Base-by-base conservation (phyloP, 176 grass and related monocot genomes). In the Oryza glumipatula region DNA sequence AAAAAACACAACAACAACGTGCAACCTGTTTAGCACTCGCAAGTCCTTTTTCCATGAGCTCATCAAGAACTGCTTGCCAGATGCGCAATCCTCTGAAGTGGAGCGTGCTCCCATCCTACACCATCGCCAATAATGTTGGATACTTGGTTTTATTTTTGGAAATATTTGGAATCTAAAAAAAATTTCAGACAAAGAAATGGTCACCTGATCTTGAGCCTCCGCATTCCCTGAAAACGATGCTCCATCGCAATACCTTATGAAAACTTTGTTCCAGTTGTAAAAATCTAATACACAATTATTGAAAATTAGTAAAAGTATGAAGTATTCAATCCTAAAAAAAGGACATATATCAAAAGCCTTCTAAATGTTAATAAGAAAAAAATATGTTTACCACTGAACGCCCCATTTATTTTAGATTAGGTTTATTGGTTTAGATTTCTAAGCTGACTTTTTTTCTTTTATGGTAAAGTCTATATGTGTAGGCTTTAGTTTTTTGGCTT, bases 221-320 rank as follows among this genome's bases (percentile, higher is more conserved):
- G 82, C 72, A 33, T 97, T 67, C 72, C 95, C 92, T 80, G 88
- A 67, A 86, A 91, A 95, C 32, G 91, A 98, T 21, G 76, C 91
- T 16, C 95, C 92, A 4, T 98, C 92, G 7, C 95, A 98, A 43
- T 93, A 98, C 61, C 91, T 84, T 71, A 98, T 17, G 14, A 73
- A 83, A 45, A 82, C 92, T 80, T 85, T 98, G 75, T 98, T 98
- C 95, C 95, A 98, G 68, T 91, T 73, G 71, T 92, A 95, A 76
- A 95, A 95, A 92, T 92, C 90, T 95, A 39, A 79, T 56, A 7
- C 38, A 4, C 1, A 11, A 7, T 12, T 5, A 45, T 15, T 13
- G 4, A 49, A 77, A 77, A 11, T 83, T 51, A 78, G 80, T 78
- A n/a, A n/a, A 48, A 49, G 35, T 36, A 5, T 36, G 35, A 36